Percentiles rank a stretch among this genome's conserved stretches.
These are phyloP conservation scores for Trypanosoma rangeli DNA, from an alignment of 208 protist genomes.

Conservation along the genomic window DNA sequence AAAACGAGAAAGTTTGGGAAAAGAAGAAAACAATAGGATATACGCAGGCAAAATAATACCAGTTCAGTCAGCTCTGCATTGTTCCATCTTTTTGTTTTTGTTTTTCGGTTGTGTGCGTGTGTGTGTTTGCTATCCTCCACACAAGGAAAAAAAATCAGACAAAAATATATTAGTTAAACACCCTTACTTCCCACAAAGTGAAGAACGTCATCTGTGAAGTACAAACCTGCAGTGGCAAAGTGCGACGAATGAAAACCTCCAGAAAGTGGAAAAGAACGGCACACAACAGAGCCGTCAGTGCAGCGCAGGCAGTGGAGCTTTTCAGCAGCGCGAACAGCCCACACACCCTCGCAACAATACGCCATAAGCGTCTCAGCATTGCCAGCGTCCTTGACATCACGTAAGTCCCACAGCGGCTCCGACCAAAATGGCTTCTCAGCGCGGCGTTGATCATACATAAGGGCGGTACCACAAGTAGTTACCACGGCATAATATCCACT, in stretches of 20 bases:
- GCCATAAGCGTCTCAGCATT: background rate
- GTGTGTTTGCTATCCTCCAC: background rate
- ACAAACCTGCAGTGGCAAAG: conserved; percentile 4
- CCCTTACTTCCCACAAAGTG: conserved; percentile 15
- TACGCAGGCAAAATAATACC: no score
- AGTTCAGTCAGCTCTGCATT: background rate
- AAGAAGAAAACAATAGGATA: no score
- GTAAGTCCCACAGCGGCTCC: background rate
- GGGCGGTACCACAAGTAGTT: conserved; percentile 12
- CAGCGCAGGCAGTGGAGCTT: conserved; percentile 17
- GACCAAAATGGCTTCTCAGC: conserved; percentile 23
- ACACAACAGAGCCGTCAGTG: conserved; percentile 16
- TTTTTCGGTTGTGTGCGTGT: conserved; percentile 5
- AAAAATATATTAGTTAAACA: background rate
- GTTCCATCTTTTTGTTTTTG: conserved; percentile 9
- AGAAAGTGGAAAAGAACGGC: conserved; percentile 4
- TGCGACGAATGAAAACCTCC: conserved; percentile 5
- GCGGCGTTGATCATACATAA: conserved; percentile 27
- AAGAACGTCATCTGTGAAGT: conserved; percentile 16
- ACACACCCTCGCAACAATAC: conserved; percentile 12
- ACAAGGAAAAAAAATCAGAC: background rate
- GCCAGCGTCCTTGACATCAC: background rate
- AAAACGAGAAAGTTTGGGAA: conserved; percentile 18
- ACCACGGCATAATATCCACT: conserved; percentile 4
- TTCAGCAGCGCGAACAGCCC: background rate